These are phyloP conservation scores for Pichia kudriavzevii DNA, from an alignment of 1,139 yeast genomes.

Conservation along the genomic window DNA sequence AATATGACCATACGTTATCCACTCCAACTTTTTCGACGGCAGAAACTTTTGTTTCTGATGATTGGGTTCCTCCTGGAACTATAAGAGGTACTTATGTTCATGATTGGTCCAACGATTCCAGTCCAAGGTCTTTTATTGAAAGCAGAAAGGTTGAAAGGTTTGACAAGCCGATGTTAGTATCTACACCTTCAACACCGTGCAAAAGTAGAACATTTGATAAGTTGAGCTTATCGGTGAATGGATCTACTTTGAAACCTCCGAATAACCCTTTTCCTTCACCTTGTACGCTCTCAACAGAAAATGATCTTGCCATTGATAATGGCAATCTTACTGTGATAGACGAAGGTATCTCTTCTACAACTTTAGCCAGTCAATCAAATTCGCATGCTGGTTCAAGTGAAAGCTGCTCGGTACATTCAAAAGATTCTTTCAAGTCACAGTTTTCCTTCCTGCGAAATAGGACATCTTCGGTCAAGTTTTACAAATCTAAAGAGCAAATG, in stretches of 20 bases:
- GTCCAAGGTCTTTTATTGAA: constrained; percentile 11
- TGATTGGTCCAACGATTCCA: constrained; percentile 12
- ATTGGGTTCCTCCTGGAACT: constrained; percentile 10
- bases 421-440: constrained; percentile 21
- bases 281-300: constrained; percentile 1
- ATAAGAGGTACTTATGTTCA: constrained; percentile 12
- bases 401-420: not conserved
- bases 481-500: constrained; percentile 35
- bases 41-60: constrained; percentile 1
- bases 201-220: too few relatives aligned
- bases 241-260: constrained; percentile 3
- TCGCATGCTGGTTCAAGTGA: constrained; percentile 2
- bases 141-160: constrained; percentile 13
- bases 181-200: too few relatives aligned
- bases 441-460: constrained; percentile 51
- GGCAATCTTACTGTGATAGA: too few relatives aligned
- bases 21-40: constrained; percentile 2
- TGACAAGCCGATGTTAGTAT: too few relatives aligned
- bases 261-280: constrained; percentile 12
- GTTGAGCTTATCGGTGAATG: not conserved
- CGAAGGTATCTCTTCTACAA: too few relatives aligned
- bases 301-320: too few relatives aligned
- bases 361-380: too few relatives aligned
- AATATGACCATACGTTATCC: not conserved
- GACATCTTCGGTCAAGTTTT: constrained; percentile 48